phyloP scores from a whole-genome alignment of 345 rosid species.

The Cochlearia excelsa region DNA sequence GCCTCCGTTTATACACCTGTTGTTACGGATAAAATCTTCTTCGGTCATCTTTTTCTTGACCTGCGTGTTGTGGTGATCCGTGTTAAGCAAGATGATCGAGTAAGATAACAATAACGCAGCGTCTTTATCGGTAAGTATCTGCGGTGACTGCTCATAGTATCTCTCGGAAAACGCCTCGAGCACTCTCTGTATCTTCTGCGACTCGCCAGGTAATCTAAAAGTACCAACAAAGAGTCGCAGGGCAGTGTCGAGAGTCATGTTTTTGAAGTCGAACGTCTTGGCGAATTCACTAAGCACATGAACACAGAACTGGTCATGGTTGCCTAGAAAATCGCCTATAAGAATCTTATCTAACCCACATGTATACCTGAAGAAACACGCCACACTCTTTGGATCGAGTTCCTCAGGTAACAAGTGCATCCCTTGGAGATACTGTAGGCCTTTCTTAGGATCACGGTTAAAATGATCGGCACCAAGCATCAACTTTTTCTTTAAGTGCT shows the following conservation, averaged over 20 bases:
- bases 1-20: slow-evolving; percentile 64
- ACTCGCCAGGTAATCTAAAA: slow-evolving; percentile 75
- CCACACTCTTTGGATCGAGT: slow-evolving; percentile 68
- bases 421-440: slow-evolving; percentile 65
- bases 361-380: slow-evolving; percentile 65
- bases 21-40: slow-evolving; percentile 71
- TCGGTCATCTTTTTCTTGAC: slow-evolving; percentile 80
- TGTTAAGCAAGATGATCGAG: slow-evolving; percentile 67
- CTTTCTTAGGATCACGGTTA: slow-evolving; percentile 64
- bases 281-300: slow-evolving; percentile 76
- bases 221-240: slow-evolving; percentile 73
- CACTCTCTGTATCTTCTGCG: slow-evolving; percentile 79
- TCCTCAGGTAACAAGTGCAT: slow-evolving; percentile 61
- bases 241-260: slow-evolving; percentile 65
- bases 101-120: slow-evolving; percentile 71
- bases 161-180: slow-evolving; percentile 81
- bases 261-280: slow-evolving; percentile 60
- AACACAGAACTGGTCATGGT: slow-evolving; percentile 70
- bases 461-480: slow-evolving; percentile 68
- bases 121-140: slow-evolving; percentile 54
- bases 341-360: slow-evolving; percentile 67
- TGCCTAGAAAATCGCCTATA: slow-evolving; percentile 68
- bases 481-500: slow-evolving; percentile 53
- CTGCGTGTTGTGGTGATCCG: slow-evolving; percentile 74
- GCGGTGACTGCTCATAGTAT: slow-evolving; percentile 75